Evolutionary conservation across 257 asterid genomes (phyloP), one percentile per base, ranked within the genome.

Genomic region (Leptodermis oblonga): DNA sequence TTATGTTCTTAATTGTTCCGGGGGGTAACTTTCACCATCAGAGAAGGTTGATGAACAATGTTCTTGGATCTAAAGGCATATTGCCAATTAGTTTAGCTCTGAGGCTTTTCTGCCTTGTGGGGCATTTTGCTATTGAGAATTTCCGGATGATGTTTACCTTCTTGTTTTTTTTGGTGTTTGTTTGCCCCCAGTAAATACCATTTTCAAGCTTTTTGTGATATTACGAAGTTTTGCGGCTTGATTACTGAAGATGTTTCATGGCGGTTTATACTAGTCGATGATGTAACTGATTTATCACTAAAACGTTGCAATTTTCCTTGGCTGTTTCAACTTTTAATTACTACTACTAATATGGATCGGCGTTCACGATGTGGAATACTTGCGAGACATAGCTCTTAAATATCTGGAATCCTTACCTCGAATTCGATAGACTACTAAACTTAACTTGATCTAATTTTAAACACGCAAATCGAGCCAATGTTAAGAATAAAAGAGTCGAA

Each of bases 161-260:
- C 8, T 59, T 58, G 2, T 18, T 20, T 33, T n/a, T 68, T 53
- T 23, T 33, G 58, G 54, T 14, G 65, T 15, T 54, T 55, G 56
- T 53, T 49, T 51, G 10, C 23, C 22, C 64, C 64, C 59, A 7
- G 39, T 37, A 30, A 62, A 54, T 62, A 33, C 53, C 20, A 71
- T 49, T 18, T 48, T 10, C 26, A 3, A 52, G 20, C 70, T 20
- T 7, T n/a, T 22, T 11, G 14, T 52, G 74, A 39, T 14, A 34
- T 45, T 61, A 46, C 43, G 2, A 34, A 20, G 18, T 33, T 51
- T 31, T 67, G 22, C 37, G 1, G 52, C 68, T 62, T 62, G 20
- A 39, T 42, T 42, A 1, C 26, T 43, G 1, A 20, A n/a, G 34
- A 51, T 12, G 26, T 41, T 25, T 18, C 14, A 17, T 36, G 4